Evolutionary conservation across 176 grass and related monocot species (phyloP).

Genomic region (Ensete ventricosum): DNA sequence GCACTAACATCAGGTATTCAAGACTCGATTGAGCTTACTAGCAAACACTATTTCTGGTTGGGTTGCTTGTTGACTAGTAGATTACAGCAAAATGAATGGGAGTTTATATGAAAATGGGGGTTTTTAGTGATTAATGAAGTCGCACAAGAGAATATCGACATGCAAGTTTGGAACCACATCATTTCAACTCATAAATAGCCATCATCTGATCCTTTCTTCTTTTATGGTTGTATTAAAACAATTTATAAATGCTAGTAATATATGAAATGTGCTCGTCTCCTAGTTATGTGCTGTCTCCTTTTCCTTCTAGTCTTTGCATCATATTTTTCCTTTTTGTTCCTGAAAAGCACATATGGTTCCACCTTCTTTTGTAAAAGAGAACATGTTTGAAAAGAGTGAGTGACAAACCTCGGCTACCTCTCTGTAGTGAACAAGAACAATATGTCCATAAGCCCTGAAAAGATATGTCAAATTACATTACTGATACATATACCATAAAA

Average conservation of each 20-base stretch:
- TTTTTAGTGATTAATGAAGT: no score
- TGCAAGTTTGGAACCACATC: no score
- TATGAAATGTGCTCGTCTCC: neutral
- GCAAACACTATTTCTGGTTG: no score
- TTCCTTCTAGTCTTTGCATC: neutral
- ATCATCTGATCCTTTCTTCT: no score
- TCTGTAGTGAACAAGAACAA: slow-evolving; percentile 92
- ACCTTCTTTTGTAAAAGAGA: neutral
- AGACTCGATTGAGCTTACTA: no score
- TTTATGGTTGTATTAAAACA: no score
- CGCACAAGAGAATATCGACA: no score
- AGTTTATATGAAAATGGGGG: no score
- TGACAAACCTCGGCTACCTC: slow-evolving; percentile 81
- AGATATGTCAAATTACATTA: slow-evolving; percentile 13
- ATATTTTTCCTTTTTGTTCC: neutral
- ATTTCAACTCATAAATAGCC: no score
- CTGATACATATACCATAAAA: neutral
- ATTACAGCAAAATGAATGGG: no score
- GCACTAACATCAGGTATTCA: no score
- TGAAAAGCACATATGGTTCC: neutral
- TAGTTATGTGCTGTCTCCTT: neutral
- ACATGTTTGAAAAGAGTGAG: slow-evolving; percentile 5
- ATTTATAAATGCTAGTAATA: neutral
- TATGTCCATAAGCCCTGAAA: slow-evolving; percentile 82
- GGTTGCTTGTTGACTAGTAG: no score